phyloP scores from a whole-genome alignment of 495 filamentous ascomycete species.

The Penicillium egyptiacum region DNA sequence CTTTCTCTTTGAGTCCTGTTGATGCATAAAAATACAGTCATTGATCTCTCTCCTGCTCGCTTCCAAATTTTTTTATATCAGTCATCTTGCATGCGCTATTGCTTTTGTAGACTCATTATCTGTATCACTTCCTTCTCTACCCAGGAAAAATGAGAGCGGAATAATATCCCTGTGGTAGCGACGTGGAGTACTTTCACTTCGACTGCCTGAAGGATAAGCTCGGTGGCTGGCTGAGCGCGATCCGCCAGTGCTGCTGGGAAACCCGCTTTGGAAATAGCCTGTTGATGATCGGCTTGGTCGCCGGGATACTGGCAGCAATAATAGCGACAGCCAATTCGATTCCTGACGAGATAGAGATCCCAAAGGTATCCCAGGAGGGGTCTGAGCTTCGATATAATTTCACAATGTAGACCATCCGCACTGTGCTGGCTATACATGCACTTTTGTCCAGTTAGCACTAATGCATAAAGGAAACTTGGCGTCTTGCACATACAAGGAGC shows the following conservation, averaged over 20 bases:
- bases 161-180: neutral
- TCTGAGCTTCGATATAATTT: constrained; percentile 17
- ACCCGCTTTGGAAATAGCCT: neutral
- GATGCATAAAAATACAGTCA: neutral
- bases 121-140: neutral
- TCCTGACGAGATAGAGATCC: constrained; percentile 13
- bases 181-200: neutral
- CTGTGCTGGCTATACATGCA: constrained; percentile 15
- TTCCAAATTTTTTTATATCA: neutral
- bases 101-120: constrained; percentile 4
- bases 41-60: neutral
- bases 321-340: constrained; percentile 16
- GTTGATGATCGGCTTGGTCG: constrained; percentile 4
- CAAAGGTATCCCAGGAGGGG: constrained; percentile 14
- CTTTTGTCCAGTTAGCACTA: neutral
- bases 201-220: neutral
- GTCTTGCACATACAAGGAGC: constrained; percentile 9
- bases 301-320: constrained; percentile 18
- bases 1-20: neutral
- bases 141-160: neutral
- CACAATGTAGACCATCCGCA: constrained; percentile 20
- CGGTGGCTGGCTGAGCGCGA: neutral
- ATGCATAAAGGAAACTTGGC: neutral
- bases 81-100: neutral
- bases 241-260: neutral